Conservation (phyloP, 2,329 filamentous ascomycete species). For the Aspergillus ruber region DNA sequence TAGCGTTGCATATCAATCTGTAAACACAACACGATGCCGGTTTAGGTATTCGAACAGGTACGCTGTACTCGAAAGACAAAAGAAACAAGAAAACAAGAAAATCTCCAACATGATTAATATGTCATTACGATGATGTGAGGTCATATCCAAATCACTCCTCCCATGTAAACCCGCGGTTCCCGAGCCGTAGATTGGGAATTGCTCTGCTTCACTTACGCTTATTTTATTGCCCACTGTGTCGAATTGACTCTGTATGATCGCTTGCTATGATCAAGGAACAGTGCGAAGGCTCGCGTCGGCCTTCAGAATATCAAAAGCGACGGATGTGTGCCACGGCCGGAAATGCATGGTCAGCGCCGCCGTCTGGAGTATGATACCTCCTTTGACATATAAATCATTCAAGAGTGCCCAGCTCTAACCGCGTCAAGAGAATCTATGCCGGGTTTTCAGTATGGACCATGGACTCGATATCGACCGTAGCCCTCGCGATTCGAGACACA, state of each 20-base stretch:
- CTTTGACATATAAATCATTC: background rate
- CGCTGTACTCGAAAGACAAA: too few relatives aligned
- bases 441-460: constrained; percentile 31
- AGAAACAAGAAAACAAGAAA: too few relatives aligned
- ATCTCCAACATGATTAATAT: background rate
- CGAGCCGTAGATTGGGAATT: background rate
- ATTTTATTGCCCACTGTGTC: background rate
- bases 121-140: background rate
- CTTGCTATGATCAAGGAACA: constrained; percentile 3
- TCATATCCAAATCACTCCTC: background rate
- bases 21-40: too few relatives aligned
- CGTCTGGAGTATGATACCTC: constrained; percentile 28
- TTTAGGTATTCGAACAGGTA: too few relatives aligned
- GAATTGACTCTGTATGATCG: background rate
- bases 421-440: constrained; percentile 34
- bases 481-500: constrained; percentile 65
- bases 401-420: background rate
- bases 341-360: constrained; percentile 32
- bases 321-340: constrained; percentile 25
- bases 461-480: constrained; percentile 50
- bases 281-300: constrained; percentile 18
- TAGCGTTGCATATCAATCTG: too few relatives aligned
- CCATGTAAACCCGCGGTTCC: background rate
- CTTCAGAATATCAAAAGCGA: constrained; percentile 28
- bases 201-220: background rate